Base-by-base conservation (phyloP, 1,284 basidiomycete species). In the Ganoderma meredithae region DNA sequence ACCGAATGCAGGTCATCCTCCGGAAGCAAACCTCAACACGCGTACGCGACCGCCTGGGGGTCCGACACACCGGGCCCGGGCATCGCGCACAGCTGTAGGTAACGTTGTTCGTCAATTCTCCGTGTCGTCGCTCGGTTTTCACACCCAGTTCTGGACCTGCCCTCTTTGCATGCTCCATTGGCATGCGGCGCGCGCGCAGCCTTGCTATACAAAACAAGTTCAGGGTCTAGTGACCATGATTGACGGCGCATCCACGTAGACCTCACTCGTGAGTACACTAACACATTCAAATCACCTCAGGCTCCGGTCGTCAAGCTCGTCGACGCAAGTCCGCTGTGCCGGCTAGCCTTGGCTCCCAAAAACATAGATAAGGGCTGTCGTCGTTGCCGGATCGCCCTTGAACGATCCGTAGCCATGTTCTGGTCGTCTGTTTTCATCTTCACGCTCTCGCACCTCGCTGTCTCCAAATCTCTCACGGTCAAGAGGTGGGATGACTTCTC, bases 401-500 rank as follows among this genome's bases (percentile, higher is more conserved):
- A 71, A 66, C 68, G 58, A 60, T 71, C 67, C 56, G 62, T 62
- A 68, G 47, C 65, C 72, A 76, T 73, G 74, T 67, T 77, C 64
- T 72, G 71, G 73, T 72, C 71, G 65, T 70, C 70, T 49, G 65
- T 66, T 27, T 65, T 76, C 69, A 67, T 74, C 64, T 65, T 74
- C 55, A 72, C 63, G 39, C 68, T 76, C 65, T 61, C 72, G 58
- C 69, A 74, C 60, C 65, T 76, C 62, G 65, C 63, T 47, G 64
- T 60, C 47, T 70, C 74, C 58, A 76, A 73, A 63, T 76, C 77
- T 10, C 71, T 78, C 64, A 39, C 66, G 49, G 60, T 66, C 33
- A 76, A 73, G 71, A 81, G 85, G 60, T 89, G 86, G 86, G 84
- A 86, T 71, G 84, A 88, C 73, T 76, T 86, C 36, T 74, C 80